phyloP scores from a whole-genome alignment of 2,329 filamentous ascomycete species.

The Fusarium sterilihyphosum region DNA sequence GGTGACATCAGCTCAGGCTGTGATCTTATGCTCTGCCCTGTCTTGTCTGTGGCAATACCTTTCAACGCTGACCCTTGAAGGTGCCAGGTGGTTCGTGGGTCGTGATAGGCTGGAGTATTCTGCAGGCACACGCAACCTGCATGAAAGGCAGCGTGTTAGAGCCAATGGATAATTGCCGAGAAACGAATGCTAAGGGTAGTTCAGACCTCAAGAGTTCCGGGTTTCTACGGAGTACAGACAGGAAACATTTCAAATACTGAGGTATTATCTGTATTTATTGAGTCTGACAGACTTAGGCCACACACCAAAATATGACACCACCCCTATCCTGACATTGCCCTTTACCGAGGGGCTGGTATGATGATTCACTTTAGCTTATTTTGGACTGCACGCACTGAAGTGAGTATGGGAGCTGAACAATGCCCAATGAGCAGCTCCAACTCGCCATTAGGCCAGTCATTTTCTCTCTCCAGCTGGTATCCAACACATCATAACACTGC shows the following conservation, averaged over 20 bases:
- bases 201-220: not conserved
- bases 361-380: slow-evolving; percentile 24
- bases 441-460: not conserved
- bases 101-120: slow-evolving; percentile 17
- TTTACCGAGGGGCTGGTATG: slow-evolving; percentile 30
- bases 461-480: not conserved
- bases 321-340: slow-evolving; percentile 4
- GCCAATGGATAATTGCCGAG: not conserved
- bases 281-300: not conserved
- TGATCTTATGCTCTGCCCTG: slow-evolving; percentile 11
- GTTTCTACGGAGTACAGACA: not conserved
- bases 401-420: slow-evolving; percentile 15
- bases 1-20: slow-evolving; percentile 23
- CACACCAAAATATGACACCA: not conserved
- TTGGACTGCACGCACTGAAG: slow-evolving; percentile 27
- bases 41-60: slow-evolving; percentile 4
- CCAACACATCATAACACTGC: not conserved
- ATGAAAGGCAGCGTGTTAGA: slow-evolving; percentile 2
- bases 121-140: slow-evolving; percentile 25
- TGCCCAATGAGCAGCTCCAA: not conserved
- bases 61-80: slow-evolving; percentile 14
- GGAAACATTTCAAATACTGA: not conserved
- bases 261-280: not conserved
- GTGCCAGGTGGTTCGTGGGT: not conserved
- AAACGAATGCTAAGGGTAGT: not conserved